These are phyloP conservation scores for Pythium phragmitis DNA, from an alignment of 352 stramenopile species.

Conservation along the genomic window DNA sequence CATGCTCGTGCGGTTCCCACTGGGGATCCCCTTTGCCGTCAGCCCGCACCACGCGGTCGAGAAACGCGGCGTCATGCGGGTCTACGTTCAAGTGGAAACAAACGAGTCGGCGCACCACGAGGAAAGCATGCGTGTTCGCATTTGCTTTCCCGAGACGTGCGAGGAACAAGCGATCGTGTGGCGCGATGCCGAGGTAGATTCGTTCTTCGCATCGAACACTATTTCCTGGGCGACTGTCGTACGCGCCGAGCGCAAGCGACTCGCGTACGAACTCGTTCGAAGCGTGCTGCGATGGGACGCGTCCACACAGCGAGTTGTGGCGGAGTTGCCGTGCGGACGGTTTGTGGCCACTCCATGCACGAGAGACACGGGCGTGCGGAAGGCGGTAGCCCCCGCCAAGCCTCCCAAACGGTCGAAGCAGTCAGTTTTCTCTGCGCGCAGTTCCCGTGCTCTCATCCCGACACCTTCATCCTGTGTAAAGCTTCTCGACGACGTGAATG, in stretches of 20 bases:
- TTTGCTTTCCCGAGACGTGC: slow-evolving; percentile 53
- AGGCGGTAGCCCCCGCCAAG: background rate
- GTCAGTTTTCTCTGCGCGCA: slow-evolving; percentile 28
- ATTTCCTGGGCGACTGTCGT: slow-evolving; percentile 38
- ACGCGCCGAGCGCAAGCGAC: slow-evolving; percentile 13
- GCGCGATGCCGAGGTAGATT: slow-evolving; percentile 52
- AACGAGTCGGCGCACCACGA: slow-evolving; percentile 2
- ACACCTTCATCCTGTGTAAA: slow-evolving; percentile 41
- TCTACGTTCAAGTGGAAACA: slow-evolving; percentile 63
- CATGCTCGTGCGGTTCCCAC: slow-evolving; percentile 39
- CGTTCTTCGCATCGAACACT: slow-evolving; percentile 31
- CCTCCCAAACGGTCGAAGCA: slow-evolving; percentile 21
- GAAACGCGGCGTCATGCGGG: slow-evolving; percentile 37
- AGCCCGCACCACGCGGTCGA: slow-evolving; percentile 42
- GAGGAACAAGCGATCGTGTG: slow-evolving; percentile 48
- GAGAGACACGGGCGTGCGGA: slow-evolving; percentile 5
- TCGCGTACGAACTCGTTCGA: slow-evolving; percentile 16
- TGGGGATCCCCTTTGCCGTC: slow-evolving; percentile 34
- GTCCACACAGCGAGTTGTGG: slow-evolving; percentile 13
- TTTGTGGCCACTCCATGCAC: slow-evolving; percentile 21
- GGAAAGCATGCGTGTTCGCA: slow-evolving; percentile 22
- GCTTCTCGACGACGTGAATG: slow-evolving; percentile 36
- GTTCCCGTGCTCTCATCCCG: slow-evolving; percentile 15
- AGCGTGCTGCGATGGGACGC: slow-evolving; percentile 22
- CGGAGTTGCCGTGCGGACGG: slow-evolving; percentile 20